These are phyloP conservation scores for Peronosclerospora sorghi DNA, from an alignment of 352 stramenopile species.

Conservation along the genomic window DNA sequence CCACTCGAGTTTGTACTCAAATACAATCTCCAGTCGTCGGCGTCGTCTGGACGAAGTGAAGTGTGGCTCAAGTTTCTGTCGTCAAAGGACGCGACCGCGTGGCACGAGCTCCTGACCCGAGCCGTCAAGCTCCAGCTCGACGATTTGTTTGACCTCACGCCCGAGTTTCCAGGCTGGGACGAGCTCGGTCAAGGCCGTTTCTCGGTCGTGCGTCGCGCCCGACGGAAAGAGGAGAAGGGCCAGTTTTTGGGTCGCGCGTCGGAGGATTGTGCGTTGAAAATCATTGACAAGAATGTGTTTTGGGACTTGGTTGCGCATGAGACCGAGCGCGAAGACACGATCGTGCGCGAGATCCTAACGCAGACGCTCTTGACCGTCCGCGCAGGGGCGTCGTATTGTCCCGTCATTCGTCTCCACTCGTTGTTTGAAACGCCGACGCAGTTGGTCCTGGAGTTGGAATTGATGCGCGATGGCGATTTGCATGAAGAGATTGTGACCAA, in stretches of 20 bases:
- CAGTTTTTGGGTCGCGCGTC: conserved; percentile 1
- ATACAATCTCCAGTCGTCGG: conserved; percentile 42
- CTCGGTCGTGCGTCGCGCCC: conserved; percentile 51
- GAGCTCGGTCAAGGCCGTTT: conserved; percentile 79
- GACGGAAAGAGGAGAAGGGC: conserved; percentile 20
- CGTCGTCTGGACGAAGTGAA: conserved; percentile 37
- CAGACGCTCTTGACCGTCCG: conserved; percentile 67
- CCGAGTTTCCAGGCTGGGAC: conserved; percentile 32
- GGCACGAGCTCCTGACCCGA: conserved; percentile 25
- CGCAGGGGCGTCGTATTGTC: conserved; percentile 41
- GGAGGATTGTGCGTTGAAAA: conserved; percentile 77
- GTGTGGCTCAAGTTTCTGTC: conserved; percentile 55
- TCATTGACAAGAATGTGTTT: conserved; percentile 90
- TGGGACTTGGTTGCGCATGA: conserved; percentile 84
- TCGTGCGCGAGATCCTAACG: conserved; percentile 76
- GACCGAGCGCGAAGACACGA: conserved; percentile 76
- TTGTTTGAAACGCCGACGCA: conserved; percentile 73
- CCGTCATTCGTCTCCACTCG: conserved; percentile 71
- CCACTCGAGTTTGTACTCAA: conserved; percentile 42
- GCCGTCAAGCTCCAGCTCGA: conserved; percentile 44
- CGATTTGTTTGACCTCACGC: conserved; percentile 54
- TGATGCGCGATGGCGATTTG: conserved; percentile 80
- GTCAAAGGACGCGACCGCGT: conserved; percentile 26
- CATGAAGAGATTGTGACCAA: conserved; percentile 79
- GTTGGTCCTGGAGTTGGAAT: conserved; percentile 71